Base-by-base conservation (phyloP, 768 basidiomycete species). In the Rhizopogon sp. region DNA sequence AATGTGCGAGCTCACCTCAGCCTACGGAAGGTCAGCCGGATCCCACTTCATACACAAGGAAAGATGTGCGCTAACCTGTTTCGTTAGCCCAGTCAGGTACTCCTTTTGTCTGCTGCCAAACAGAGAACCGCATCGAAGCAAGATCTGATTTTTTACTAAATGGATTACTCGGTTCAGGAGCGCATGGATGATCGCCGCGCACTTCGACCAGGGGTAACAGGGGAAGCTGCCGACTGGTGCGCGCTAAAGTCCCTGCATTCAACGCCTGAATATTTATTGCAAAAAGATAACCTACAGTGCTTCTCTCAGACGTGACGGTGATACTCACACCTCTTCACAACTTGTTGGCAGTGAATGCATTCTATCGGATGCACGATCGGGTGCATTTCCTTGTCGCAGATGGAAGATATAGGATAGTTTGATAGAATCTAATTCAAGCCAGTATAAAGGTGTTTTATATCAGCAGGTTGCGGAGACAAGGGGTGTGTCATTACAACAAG, bases 41-140 rank as follows among this genome's bases (percentile, higher is more conserved):
- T 17, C 46, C 9, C 6, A 4, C 41, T 28, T 0, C 7, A 39
- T 8, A 4, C 20, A 1, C n/a, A 20, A 54, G 29, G 22, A 3
- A 9, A 33, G 43, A 65, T 60, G 55, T 46, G 33, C 14, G 7
- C 50, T 31, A 20, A 53, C 52, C 52, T 46, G 53, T n/a, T 53
- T 37, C 16, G 63, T 55, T 22, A 70, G 43, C 16, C 4, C 10
- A 1, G 41, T 28, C 9, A 68, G 58, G 16, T 46, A 42, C 1
- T 56, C 35, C 41, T 64, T n/a, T 42, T 53, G 54, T 35, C 11
- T 53, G 49, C n/a, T 58, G 51, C 67, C 66, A 69, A 5, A 53
- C 58, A 3, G 61, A 56, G 20, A 69, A 67, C 9, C 49, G 54
- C 2, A 54, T 57, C 46, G 14, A 17, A 13, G 46, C 20, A 14